These are phyloP conservation scores for Thelephora ganbajun DNA, from an alignment of 768 basidiomycete genomes.

Conservation along the genomic window DNA sequence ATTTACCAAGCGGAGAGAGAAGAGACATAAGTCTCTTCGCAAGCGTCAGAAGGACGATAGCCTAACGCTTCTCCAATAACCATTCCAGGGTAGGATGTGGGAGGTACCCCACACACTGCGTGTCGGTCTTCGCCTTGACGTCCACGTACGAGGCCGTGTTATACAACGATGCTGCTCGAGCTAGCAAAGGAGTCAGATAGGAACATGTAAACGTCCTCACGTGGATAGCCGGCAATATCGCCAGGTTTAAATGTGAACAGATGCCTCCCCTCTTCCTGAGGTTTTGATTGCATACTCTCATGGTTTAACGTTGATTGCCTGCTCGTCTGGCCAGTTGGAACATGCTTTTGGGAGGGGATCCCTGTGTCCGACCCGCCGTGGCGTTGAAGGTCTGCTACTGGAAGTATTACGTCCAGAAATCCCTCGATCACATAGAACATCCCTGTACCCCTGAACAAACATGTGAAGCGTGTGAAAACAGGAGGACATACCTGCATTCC, in stretches of 20 bases:
- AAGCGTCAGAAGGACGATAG: slow-evolving; percentile 89
- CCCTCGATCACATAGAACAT: slow-evolving; percentile 95
- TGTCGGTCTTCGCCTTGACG: slow-evolving; percentile 93
- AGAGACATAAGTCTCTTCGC: slow-evolving; percentile 92
- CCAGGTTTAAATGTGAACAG: slow-evolving; percentile 95
- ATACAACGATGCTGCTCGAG: slow-evolving; percentile 61
- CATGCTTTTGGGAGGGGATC: slow-evolving; percentile 9
- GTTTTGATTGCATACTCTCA: not conserved
- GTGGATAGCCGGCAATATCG: slow-evolving; percentile 93
- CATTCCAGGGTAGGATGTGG: slow-evolving; percentile 80
- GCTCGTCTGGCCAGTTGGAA: not conserved
- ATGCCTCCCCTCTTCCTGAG: slow-evolving; percentile 27
- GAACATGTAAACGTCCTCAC: slow-evolving; percentile 24
- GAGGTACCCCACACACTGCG: slow-evolving; percentile 94
- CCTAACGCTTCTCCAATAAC: slow-evolving; percentile 82
- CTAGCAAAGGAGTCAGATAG: not conserved
- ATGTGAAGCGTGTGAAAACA: not conserved
- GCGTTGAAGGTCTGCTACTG: slow-evolving; percentile 18
- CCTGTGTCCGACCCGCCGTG: too few relatives aligned
- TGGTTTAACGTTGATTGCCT: slow-evolving; percentile 5
- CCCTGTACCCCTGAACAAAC: slow-evolving; percentile 23
- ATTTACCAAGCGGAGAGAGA: slow-evolving; percentile 77
- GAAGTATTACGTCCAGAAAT: slow-evolving; percentile 82
- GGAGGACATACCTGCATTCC: slow-evolving; percentile 53
- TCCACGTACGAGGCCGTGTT: slow-evolving; percentile 92